Conservation (phyloP, 2,329 filamentous ascomycete genomes). For the Calonectria pseudoturangicola region DNA sequence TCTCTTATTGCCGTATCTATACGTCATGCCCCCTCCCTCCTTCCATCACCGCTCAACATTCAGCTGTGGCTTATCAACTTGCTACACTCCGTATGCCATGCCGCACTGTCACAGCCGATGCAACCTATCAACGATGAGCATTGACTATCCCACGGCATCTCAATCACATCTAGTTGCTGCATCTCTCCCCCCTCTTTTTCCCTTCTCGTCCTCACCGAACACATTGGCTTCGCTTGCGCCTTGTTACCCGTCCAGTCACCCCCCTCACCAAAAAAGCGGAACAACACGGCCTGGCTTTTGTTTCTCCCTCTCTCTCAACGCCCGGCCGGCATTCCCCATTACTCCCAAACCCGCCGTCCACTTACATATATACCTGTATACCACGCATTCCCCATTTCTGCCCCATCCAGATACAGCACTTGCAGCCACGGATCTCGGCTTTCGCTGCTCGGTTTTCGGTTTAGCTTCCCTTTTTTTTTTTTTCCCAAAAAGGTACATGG, state of each 20-base stretch:
- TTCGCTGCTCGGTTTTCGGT: slow-evolving; percentile 11
- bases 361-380: neutral
- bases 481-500: slow-evolving; percentile 2
- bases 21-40: neutral
- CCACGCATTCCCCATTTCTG: slow-evolving; percentile 1
- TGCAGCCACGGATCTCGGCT: slow-evolving; percentile 23
- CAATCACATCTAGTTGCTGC: slow-evolving; percentile 10
- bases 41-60: slow-evolving; percentile 12
- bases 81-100: slow-evolving; percentile 1
- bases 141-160: slow-evolving; percentile 29
- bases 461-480: slow-evolving; percentile 2
- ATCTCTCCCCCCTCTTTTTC: slow-evolving; percentile 31
- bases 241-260: too few species aligned
- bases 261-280: neutral
- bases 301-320: neutral
- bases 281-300: neutral
- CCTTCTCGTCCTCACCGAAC: slow-evolving; percentile 27
- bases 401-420: neutral
- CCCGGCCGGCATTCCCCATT: neutral
- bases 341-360: slow-evolving; percentile 8
- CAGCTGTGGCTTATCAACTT: slow-evolving; percentile 24
- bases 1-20: slow-evolving; percentile 2
- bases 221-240: neutral
- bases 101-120: slow-evolving; percentile 2
- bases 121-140: slow-evolving; percentile 15